Conservation (phyloP, 192 early-diverging fungal genomes). For the Backusella morwellensis region DNA sequence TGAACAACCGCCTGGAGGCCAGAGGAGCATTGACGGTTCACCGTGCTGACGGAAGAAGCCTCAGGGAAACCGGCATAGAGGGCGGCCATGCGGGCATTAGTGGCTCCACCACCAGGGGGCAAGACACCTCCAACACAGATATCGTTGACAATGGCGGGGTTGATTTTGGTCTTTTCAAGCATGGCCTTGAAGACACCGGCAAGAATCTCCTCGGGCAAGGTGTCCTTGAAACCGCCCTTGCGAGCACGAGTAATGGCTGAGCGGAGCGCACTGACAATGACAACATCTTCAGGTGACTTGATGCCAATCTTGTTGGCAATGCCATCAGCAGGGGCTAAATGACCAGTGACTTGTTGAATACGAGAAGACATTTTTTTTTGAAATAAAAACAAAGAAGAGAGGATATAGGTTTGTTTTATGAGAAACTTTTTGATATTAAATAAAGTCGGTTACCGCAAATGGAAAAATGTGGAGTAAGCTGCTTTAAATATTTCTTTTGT, state of each 20-base stretch:
- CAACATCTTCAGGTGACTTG: conserved; percentile 88
- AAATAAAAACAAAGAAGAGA: not conserved
- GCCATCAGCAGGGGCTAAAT: conserved; percentile 40
- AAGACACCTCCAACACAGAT: conserved; percentile 95
- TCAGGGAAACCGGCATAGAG: conserved; percentile 91
- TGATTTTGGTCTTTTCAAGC: conserved; percentile 73
- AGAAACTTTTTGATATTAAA: not conserved
- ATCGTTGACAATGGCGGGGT: conserved; percentile 86
- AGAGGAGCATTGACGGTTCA: conserved; percentile 94
- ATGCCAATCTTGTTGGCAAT: conserved; percentile 57
- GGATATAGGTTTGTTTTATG: not conserved
- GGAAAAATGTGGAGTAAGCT: not conserved
- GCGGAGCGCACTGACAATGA: conserved; percentile 88
- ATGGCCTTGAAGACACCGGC: conserved; percentile 75
- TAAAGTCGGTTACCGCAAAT: not conserved
- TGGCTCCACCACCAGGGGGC: conserved; percentile 86
- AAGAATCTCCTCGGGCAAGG: conserved; percentile 72
- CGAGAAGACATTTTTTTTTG: conserved; percentile 47
- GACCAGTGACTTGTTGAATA: conserved; percentile 52
- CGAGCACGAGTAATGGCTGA: conserved; percentile 86
- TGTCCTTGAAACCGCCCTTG: conserved; percentile 92
- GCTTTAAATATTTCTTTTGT: not conserved
- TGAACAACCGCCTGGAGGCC: conserved; percentile 88
- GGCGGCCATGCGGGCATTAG: conserved; percentile 86
- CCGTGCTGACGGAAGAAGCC: conserved; percentile 73